phyloP scores from a whole-genome alignment of 768 basidiomycete species.

The Kockovaella imperatae region DNA sequence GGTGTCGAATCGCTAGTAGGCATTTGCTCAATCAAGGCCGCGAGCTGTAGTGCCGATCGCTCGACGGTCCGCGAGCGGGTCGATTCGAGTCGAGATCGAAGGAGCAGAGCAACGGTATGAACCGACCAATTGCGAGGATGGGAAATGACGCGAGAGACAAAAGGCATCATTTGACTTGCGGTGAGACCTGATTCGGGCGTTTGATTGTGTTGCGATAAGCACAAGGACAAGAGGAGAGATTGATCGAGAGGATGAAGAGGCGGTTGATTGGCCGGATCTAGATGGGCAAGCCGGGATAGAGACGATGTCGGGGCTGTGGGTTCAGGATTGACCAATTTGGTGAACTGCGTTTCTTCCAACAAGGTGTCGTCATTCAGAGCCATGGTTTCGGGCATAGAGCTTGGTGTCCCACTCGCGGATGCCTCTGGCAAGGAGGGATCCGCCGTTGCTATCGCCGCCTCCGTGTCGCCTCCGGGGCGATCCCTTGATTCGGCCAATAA shows the following conservation, averaged over 20 bases:
- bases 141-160: slow-evolving; percentile 76
- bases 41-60: slow-evolving; percentile 81
- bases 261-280: slow-evolving; percentile 78
- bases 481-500: slow-evolving; percentile 80
- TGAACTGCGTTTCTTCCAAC: slow-evolving; percentile 86
- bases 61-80: slow-evolving; percentile 85
- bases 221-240: slow-evolving; percentile 80
- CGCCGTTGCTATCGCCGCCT: neutral
- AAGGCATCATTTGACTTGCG: slow-evolving; percentile 83
- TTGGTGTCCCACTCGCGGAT: neutral
- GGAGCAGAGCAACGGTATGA: slow-evolving; percentile 90
- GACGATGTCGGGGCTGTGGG: slow-evolving; percentile 37
- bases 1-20: slow-evolving; percentile 70
- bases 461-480: slow-evolving; percentile 19
- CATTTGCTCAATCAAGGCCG: slow-evolving; percentile 95
- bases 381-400: slow-evolving; percentile 59
- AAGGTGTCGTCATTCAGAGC: slow-evolving; percentile 91
- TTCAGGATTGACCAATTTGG: slow-evolving; percentile 53
- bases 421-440: neutral
- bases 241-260: slow-evolving; percentile 88
- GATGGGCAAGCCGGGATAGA: slow-evolving; percentile 54
- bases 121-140: slow-evolving; percentile 91
- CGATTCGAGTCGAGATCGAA: slow-evolving; percentile 85
- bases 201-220: slow-evolving; percentile 68
- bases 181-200: slow-evolving; percentile 86